These are phyloP conservation scores for Solanum sparsipilum DNA, from an alignment of 257 asterid species.

Conservation along the genomic window DNA sequence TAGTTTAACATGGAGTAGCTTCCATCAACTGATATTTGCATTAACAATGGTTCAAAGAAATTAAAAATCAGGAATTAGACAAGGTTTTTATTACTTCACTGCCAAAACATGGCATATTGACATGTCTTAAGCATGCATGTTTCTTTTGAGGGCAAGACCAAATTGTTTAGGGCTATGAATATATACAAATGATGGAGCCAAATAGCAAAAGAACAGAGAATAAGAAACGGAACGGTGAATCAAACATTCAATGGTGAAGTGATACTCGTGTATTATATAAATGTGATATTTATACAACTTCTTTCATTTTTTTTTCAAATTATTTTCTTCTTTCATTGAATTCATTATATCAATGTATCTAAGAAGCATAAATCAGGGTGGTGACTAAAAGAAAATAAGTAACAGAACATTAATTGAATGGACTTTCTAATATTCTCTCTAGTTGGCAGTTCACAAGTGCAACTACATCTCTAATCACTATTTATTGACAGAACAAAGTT, in stretches of 20 bases:
- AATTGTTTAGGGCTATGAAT: neutral
- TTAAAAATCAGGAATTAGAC: neutral
- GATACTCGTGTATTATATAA: neutral
- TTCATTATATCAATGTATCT: neutral
- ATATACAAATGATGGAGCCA: neutral
- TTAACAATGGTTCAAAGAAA: neutral
- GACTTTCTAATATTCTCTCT: neutral
- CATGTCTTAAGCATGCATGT: neutral
- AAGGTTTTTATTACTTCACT: neutral
- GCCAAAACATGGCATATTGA: neutral
- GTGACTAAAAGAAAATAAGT: neutral
- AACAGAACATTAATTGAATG: neutral
- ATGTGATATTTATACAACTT: neutral
- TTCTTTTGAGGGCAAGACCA: neutral
- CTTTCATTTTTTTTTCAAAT: neutral
- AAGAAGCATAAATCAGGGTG: neutral
- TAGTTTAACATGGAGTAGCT: neutral
- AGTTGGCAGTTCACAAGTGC: neutral
- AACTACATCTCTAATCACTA: neutral
- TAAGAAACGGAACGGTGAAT: neutral
- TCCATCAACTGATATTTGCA: neutral
- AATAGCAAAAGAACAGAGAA: neutral
- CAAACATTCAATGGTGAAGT: neutral
- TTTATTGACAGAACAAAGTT: neutral
- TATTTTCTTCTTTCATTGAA: neutral